A percentile compares a stretch with the other conserved stretches of the same genome.
Evolutionary conservation across 1,139 yeast genomes (phyloP).

Genomic region (Entelexis sorbosivorans): DNA sequence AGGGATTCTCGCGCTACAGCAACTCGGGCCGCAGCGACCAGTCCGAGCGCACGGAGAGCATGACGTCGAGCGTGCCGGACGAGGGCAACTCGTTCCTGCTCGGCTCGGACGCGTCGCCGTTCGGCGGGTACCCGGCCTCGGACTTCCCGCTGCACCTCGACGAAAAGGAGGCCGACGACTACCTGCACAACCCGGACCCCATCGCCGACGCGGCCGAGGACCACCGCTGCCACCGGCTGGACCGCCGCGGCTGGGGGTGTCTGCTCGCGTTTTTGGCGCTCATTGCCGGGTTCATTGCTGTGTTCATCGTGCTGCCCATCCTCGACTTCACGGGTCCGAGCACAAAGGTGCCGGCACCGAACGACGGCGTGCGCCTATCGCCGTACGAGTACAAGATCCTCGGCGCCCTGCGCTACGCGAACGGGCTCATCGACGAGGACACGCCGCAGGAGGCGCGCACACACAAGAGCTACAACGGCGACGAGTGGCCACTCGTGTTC

Average conservation of each 20-base stretch:
- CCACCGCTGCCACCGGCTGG: slow-evolving; percentile 46
- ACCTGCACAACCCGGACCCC: slow-evolving; percentile 86
- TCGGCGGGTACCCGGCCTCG: slow-evolving; percentile 89
- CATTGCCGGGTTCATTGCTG: slow-evolving; percentile 45
- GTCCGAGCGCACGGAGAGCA: slow-evolving; percentile 14
- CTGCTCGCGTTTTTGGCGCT: slow-evolving; percentile 47
- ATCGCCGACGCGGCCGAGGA: slow-evolving; percentile 73
- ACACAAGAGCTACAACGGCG: slow-evolving; percentile 42
- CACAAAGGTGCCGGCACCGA: slow-evolving; percentile 12
- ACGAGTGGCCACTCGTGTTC: slow-evolving; percentile 59
- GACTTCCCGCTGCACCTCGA: slow-evolving; percentile 76
- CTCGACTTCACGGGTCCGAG: slow-evolving; percentile 53
- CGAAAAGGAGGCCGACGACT: slow-evolving; percentile 87
- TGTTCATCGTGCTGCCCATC: slow-evolving; percentile 67
- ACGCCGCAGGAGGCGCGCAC: slow-evolving; percentile 51
- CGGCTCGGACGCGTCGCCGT: slow-evolving; percentile 50
- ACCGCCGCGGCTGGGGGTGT: slow-evolving; percentile 31
- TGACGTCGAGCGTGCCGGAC: slow-evolving; percentile 11
- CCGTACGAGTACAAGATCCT: slow-evolving; percentile 49
- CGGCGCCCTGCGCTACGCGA: slow-evolving; percentile 45
- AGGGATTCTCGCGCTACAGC: slow-evolving; percentile 15
- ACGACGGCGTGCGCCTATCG: slow-evolving; percentile 34
- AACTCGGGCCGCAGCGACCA: neutral
- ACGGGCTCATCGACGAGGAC: slow-evolving; percentile 57
- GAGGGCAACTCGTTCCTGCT: slow-evolving; percentile 24